Base-by-base conservation (phyloP, 1,139 yeast genomes). In the Lodderomyces metapsilosis region DNA sequence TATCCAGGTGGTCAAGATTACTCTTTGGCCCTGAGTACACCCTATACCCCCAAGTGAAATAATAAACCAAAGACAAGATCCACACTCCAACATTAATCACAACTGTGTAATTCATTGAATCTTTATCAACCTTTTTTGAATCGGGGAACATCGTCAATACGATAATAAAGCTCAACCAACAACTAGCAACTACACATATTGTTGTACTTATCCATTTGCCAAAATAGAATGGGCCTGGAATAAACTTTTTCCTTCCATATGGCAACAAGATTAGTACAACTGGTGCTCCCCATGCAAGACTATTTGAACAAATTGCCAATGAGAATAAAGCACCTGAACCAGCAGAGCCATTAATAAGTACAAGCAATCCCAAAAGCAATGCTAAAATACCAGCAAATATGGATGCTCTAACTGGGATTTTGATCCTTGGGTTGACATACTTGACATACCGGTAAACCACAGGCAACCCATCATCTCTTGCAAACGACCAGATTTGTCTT, bases 381-480 rank as follows among this genome's bases (percentile, higher is more conserved):
- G 78, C 71, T 12, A 75, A 54, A 25, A 58, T 43, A 30, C 81
- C 78, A 20, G 76, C 79, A 50, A 76, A 76, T 47, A 72, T 59
- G n/a, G 81, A 76, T 2, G 88, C 86, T 50, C 80, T 68, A 38
- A 80, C 57, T 12, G 88, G 88, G 21, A 79, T 83, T 21, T 74
- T 68, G 16, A 76, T 59, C 47, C 56, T 69, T 40, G 70, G 67
- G 56, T 81, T 68, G 43, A 82, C 83, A 38, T 66, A 74, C 52
- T 79, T 78, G 48, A 81, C 70, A 54, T 66, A 59, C 47, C 48
- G 63, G 51, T 56, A 49, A 50, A 73, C 67, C 44, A 71, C 52
- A 36, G 80, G 80, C 41, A 75, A 59, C 18, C 67, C 71, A 45
- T 66, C 67, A 46, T 66, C 72, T 54, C 72, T 52, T n/a, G 68